These are phyloP conservation scores for Ceratocystis albifundus DNA, from an alignment of 2,329 filamentous ascomycete genomes.

Conservation along the genomic window DNA sequence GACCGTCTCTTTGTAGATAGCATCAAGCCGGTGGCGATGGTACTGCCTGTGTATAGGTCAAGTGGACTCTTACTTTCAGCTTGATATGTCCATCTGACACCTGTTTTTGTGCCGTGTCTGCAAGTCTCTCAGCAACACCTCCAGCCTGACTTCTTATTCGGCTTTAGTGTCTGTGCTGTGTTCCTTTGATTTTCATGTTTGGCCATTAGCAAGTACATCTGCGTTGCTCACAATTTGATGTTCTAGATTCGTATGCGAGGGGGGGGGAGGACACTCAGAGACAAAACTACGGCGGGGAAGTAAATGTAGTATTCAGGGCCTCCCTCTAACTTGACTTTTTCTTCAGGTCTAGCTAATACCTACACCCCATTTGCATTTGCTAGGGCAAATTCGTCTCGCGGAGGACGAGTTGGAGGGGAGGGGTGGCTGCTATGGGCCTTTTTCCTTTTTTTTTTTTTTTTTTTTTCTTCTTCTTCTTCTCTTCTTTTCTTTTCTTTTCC, in stretches of 20 bases:
- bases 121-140: too few relatives aligned
- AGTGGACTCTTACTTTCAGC: neutral
- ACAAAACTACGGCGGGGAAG: neutral
- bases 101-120: neutral
- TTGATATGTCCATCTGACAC: neutral
- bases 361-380: too few relatives aligned
- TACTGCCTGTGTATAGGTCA: neutral
- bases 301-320: neutral
- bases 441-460: too few relatives aligned
- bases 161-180: constrained; percentile 3
- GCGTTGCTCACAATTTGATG: too few relatives aligned
- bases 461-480: too few relatives aligned
- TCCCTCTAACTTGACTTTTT: neutral
- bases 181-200: neutral
- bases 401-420: neutral
- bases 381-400: too few relatives aligned
- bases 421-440: too few relatives aligned
- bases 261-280: neutral
- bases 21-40: neutral
- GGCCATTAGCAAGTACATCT: neutral
- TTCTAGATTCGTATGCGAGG: neutral
- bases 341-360: too few relatives aligned
- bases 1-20: neutral
- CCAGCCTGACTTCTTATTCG: neutral
- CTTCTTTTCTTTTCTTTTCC: neutral